A percentile compares a stretch with the other conserved stretches of the same genome.
These are phyloP conservation scores for Diaporthe sp. DNA, from an alignment of 2,329 filamentous ascomycete genomes.

Conservation along the genomic window DNA sequence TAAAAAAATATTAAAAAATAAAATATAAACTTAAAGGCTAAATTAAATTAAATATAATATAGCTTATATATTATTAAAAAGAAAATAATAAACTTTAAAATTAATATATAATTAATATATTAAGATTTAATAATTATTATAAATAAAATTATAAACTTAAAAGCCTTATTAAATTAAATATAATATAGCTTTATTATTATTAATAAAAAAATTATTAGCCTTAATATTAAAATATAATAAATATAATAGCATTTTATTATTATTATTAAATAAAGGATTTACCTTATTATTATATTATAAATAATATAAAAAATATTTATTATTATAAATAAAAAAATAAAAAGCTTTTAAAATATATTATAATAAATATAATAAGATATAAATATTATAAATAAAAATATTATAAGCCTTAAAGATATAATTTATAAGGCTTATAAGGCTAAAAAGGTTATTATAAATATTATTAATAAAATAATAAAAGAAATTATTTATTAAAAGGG, in stretches of 20 bases:
- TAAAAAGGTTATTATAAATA: no score
- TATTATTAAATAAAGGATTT: not conserved
- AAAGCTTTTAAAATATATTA: not conserved
- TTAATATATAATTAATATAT: not conserved
- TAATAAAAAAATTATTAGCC: not conserved
- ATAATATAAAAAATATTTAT: not conserved
- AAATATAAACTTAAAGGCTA: not conserved
- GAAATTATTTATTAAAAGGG: no score
- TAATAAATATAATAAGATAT: not conserved
- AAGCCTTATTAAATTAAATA: not conserved
- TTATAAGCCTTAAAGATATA: not conserved
- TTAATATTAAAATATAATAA: not conserved
- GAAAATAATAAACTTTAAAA: not conserved
- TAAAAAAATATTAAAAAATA: not conserved
- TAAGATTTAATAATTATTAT: not conserved
- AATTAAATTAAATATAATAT: not conserved
- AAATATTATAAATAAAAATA: not conserved
- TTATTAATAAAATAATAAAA: no score
- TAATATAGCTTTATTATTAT: not conserved
- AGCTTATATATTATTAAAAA: not conserved
- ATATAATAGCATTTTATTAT: not conserved
- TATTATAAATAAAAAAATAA: not conserved
- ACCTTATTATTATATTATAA: not conserved
- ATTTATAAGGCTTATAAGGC: not conserved
- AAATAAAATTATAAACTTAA: not conserved